Base-by-base conservation (phyloP, 73 alveolate genomes). In the Urostyla sp. region DNA sequence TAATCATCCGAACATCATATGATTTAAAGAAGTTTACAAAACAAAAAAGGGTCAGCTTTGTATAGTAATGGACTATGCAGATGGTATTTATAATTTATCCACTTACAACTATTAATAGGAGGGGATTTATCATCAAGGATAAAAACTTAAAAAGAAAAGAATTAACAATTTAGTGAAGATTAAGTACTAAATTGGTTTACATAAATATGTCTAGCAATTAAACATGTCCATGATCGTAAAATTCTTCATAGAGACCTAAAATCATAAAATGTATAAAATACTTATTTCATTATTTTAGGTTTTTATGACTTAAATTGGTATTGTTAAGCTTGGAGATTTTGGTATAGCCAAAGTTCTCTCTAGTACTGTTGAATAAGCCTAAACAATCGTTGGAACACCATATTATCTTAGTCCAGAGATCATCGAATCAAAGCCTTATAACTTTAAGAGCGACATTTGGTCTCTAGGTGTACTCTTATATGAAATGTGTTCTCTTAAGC, bases 341-440 rank as follows among this genome's bases (percentile, higher is more conserved):
- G 98, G 98, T 40, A 92, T 96, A 53, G 95, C 99, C 1, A 94
- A 90, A 85, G 96, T 90, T 0, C 75, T 96, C 57, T 52, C 75
- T 44, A 80, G 85, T 59, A 96, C 98, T 0, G 80, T 89, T 75
- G 97, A 92, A 43, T 87, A 94, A 46, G 97, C 98, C 34, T 87
- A 73, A 50, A 92, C 98, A 10, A 85, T 87, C 50, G 96, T 96
- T 46, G 99, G 98, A 21, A 95, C 99, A 13, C 99, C 98, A 0
- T 95, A 95, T 75, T 95, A 94, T 59, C 80, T 93, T 48, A 73
- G 98, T 11, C 99, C 99, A 18, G 99, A 96, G 78, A 96, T 96
- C 37, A 88, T 96, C 16, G 95, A 87, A 67, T 85, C 78, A 58
- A 89, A 88, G 61, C 98, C 97, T 15, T 94, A 94, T 61, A 61